Conservation (phyloP, 2,329 filamentous ascomycete genomes). For the Stachybotrys chlorohalonatus region DNA sequence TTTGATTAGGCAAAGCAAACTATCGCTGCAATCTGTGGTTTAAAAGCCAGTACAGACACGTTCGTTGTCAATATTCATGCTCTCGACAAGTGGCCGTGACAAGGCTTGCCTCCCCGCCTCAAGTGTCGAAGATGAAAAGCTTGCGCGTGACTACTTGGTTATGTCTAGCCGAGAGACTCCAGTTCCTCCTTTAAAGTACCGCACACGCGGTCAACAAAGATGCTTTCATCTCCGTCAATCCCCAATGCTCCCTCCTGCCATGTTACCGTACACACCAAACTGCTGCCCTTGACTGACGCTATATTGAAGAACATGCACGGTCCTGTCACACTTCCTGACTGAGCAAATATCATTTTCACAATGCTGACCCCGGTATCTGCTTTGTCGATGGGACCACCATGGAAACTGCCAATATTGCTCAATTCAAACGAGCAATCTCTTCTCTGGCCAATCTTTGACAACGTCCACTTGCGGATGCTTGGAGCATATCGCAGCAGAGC, state of each 20-base stretch:
- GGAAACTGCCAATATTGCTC: constrained; percentile 13
- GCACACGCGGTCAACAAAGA: not conserved
- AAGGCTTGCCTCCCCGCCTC: no score
- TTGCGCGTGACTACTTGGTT: not conserved
- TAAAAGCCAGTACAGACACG: no score
- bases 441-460: constrained; percentile 9
- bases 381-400: not conserved
- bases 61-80: no score
- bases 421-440: constrained; percentile 13
- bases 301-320: constrained; percentile 12
- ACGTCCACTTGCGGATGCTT: constrained; percentile 12
- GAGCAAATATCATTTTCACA: constrained; percentile 12
- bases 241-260: constrained; percentile 14
- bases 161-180: not conserved
- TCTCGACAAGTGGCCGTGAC: no score
- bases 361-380: constrained; percentile 2
- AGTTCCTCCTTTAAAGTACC: not conserved
- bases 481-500: constrained; percentile 11
- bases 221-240: constrained; percentile 5
- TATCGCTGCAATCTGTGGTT: no score
- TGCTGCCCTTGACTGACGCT: constrained; percentile 8
- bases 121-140: no score
- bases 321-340: constrained; percentile 10
- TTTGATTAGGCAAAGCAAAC: no score
- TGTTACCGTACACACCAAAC: constrained; percentile 12